These are phyloP conservation scores for Lactifluus piperatus DNA, from an alignment of 768 basidiomycete genomes.

Conservation along the genomic window DNA sequence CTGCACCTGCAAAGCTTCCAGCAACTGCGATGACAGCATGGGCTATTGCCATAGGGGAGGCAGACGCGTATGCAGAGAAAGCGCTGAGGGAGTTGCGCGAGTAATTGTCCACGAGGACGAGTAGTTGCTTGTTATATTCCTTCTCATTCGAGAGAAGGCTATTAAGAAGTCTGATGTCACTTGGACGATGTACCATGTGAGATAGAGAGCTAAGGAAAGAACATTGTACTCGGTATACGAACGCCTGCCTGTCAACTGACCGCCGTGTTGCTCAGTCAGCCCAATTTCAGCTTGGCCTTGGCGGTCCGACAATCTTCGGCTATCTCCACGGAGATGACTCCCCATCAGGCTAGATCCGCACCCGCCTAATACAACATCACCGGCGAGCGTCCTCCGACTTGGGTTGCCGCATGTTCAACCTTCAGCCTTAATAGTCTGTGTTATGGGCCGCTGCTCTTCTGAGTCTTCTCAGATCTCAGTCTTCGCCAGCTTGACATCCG, in stretches of 20 bases:
- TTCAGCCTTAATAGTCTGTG: too few relatives aligned
- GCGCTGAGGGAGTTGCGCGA: constrained; percentile 55
- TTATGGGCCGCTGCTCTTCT: too few relatives aligned
- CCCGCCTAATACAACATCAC: too few relatives aligned
- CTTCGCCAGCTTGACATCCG: too few relatives aligned
- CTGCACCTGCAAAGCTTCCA: constrained; percentile 49
- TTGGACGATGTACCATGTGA: constrained; percentile 62
- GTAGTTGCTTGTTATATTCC: constrained; percentile 56
- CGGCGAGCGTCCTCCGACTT: too few relatives aligned
- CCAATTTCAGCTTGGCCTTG: not conserved
- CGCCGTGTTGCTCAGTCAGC: not conserved
- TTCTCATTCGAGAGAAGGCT: constrained; percentile 65
- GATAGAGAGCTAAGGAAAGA: not conserved
- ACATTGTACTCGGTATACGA: not conserved
- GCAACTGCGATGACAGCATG: constrained; percentile 46
- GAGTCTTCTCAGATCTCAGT: too few relatives aligned
- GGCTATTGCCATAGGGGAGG: constrained; percentile 47
- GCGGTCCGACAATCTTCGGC: not conserved
- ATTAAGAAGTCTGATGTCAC: constrained; percentile 62
- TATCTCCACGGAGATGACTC: too few relatives aligned
- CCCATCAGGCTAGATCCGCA: too few relatives aligned
- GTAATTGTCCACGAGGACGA: constrained; percentile 41
- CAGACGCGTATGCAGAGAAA: constrained; percentile 65
- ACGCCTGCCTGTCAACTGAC: not conserved
- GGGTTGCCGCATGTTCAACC: too few relatives aligned